These are phyloP conservation scores for Aspergillus mulundensis DNA, from an alignment of 495 filamentous ascomycete genomes.

Conservation along the genomic window DNA sequence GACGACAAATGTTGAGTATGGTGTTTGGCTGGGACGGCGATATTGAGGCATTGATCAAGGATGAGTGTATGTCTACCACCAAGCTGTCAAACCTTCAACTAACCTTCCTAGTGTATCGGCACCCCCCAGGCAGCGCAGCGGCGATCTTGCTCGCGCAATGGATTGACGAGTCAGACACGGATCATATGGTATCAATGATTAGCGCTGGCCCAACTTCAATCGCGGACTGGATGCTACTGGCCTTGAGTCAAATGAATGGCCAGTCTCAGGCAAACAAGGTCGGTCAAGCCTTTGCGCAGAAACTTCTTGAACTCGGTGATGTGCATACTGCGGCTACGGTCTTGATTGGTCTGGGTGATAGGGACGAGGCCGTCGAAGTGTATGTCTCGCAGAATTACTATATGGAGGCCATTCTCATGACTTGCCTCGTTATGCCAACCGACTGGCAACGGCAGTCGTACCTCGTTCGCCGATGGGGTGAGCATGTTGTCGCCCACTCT, in stretches of 20 bases:
- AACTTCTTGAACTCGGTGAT: constrained; percentile 83
- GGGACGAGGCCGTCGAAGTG: constrained; percentile 92
- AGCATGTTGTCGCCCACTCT: constrained; percentile 78
- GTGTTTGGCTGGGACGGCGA: constrained; percentile 96
- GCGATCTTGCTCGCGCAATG: constrained; percentile 83
- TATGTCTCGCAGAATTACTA: constrained; percentile 88
- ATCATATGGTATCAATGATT: constrained; percentile 71
- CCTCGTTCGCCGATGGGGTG: constrained; percentile 91
- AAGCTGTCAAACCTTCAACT: background rate
- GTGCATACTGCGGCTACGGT: constrained; percentile 89
- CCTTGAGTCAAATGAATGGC: constrained; percentile 79
- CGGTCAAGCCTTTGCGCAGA: constrained; percentile 87
- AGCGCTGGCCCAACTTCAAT: constrained; percentile 78
- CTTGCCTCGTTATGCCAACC: constrained; percentile 64
- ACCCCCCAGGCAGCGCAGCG: constrained; percentile 66
- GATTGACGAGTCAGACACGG: constrained; percentile 81
- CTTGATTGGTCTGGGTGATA: constrained; percentile 84
- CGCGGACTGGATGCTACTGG: constrained; percentile 95
- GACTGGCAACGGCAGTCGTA: constrained; percentile 90
- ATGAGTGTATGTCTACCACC: constrained; percentile 61
- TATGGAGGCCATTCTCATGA: constrained; percentile 85
- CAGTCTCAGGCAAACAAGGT: constrained; percentile 82
- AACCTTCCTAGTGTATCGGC: constrained; percentile 53
- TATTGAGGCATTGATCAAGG: constrained; percentile 73
- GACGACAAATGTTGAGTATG: constrained; percentile 85